These are phyloP conservation scores for Astragalus glycyphyllos DNA, from an alignment of 306 rosid species.

Conservation along the genomic window DNA sequence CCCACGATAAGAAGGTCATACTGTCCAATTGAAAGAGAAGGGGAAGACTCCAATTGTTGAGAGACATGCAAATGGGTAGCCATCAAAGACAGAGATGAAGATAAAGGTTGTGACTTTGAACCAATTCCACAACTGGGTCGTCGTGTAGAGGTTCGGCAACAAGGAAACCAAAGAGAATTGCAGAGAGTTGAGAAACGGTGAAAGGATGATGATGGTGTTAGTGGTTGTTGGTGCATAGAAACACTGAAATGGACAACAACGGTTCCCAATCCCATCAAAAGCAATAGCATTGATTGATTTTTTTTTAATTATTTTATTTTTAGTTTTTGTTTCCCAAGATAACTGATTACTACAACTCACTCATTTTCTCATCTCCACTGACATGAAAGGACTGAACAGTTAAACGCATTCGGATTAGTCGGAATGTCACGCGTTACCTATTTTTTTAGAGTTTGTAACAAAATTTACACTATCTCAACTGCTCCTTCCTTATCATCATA, in stretches of 20 bases:
- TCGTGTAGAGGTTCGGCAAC: not conserved
- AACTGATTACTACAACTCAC: not conserved
- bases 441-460: too few species aligned
- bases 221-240: slow-evolving; percentile 30
- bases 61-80: slow-evolving; percentile 58
- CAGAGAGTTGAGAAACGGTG: slow-evolving; percentile 31
- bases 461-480: too few species aligned
- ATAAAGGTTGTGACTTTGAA: slow-evolving; percentile 19
- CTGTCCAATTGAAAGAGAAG: slow-evolving; percentile 57
- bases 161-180: not conserved
- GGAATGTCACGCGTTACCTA: not conserved
- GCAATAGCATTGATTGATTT: not conserved
- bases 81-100: slow-evolving; percentile 50
- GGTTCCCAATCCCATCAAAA: slow-evolving; percentile 52
- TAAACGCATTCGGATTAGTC: not conserved
- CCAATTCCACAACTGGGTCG: slow-evolving; percentile 22
- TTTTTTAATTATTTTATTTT: not conserved
- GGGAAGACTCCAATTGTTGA: slow-evolving; percentile 46
- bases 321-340: not conserved
- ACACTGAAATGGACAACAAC: slow-evolving; percentile 41
- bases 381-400: not conserved
- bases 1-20: slow-evolving; percentile 83
- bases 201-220: slow-evolving; percentile 19
- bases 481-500: too few species aligned
- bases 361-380: not conserved